Base-by-base conservation (phyloP, 306 rosid species). In the Lagenaria siceraria region DNA sequence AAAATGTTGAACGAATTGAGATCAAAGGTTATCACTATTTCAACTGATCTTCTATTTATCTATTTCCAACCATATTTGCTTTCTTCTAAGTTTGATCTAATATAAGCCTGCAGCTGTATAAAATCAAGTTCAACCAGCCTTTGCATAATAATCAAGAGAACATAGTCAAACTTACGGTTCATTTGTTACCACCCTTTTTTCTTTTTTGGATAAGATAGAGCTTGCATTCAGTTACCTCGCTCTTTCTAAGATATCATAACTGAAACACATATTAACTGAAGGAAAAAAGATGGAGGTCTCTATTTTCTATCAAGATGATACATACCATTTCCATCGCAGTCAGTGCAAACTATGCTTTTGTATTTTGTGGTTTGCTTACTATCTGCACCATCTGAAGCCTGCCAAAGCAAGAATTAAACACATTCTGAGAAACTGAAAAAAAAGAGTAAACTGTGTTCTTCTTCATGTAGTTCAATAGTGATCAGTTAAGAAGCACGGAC, bases 261-360 rank as follows among this genome's bases (percentile, higher is more conserved):
- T n/a, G n/a, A 59, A 59, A 13, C 43, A 63, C 22, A n/a, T 13
- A 75, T 9, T 19, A 42, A 58, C 5, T 70, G 31, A 10, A 72
- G 24, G 35, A 69, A 56, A 43, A 29, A 7, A 56, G 21, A 74
- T 17, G 77, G 46, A 73, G 56, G 65, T 35, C 33, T 74, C 24
- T 13, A 69, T 27, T n/a, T 49, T 21, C 13, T 22, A 53, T 59
- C 64, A 59, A 75, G 22, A 56, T 69, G 56, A 78, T 42, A 80
- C 93, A 77, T 79, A 96, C 99, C 99, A 78, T 96, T 96, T 89
- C 98, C 99, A 0, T 92, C 91, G 81, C 99, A 92, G 1, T 81
- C 78, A 62, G 90, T 1, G 83, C 99, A 96, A 59, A 92, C 84
- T 75, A 96, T 73, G 92, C 84, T 89, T 68, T 9, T 89, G 40